Percentiles rank a stretch among this genome's conserved stretches.
Evolutionary conservation across 208 protist genomes (phyloP).

Genomic region (Balamuthia mandrillaris): DNA sequence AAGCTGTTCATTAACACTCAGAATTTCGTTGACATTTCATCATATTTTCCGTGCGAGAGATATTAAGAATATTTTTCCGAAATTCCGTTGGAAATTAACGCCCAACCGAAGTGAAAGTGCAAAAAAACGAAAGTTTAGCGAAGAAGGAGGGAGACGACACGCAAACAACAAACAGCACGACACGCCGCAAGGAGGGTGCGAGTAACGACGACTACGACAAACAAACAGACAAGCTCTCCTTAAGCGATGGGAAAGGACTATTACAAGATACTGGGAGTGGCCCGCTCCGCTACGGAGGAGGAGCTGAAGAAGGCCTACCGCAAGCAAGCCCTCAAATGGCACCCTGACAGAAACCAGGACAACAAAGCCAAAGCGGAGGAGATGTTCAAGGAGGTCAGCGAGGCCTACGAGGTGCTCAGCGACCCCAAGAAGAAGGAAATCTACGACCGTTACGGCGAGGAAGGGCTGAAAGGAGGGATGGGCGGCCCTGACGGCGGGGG

Average conservation of each 20-base stretch:
- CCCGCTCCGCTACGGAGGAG: conserved; percentile 23
- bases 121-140: too few relatives aligned
- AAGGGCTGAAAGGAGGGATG: conserved; percentile 29
- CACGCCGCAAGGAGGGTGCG: too few relatives aligned
- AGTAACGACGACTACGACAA: too few relatives aligned
- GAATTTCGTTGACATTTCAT: too few relatives aligned
- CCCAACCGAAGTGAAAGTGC: too few relatives aligned
- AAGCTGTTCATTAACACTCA: too few relatives aligned
- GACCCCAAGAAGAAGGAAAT: conserved; percentile 36
- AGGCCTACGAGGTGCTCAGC: conserved; percentile 58
- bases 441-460: conserved; percentile 53
- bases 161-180: too few relatives aligned
- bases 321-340: conserved; percentile 54
- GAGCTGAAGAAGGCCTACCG: conserved; percentile 55
- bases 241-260: conserved; percentile 52
- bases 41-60: too few relatives aligned
- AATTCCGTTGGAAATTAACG: too few relatives aligned
- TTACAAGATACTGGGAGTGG: conserved; percentile 50
- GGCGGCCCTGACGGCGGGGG: not conserved
- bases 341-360: conserved; percentile 53
- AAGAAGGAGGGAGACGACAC: too few relatives aligned
- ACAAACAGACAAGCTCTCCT: too few relatives aligned
- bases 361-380: conserved; percentile 58
- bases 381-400: conserved; percentile 57
- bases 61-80: too few relatives aligned